Conservation (phyloP, 192 early-diverging fungal species). For the Backusella morwellensis region DNA sequence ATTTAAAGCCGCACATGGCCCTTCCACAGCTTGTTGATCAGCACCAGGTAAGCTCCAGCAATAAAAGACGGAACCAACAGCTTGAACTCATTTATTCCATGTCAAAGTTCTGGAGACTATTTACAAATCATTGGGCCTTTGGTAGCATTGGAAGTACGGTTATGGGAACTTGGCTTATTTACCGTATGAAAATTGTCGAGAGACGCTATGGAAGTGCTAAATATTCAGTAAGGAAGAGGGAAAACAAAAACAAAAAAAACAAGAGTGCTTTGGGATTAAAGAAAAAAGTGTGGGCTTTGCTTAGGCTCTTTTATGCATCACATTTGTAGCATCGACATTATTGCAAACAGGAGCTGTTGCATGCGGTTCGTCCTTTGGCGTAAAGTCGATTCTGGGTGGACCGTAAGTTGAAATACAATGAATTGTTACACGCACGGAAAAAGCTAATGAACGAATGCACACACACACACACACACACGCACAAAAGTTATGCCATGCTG, state of each 20-base stretch:
- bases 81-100: not conserved
- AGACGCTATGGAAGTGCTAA: constrained; percentile 59
- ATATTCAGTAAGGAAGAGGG: constrained; percentile 44
- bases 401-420: constrained; percentile 41
- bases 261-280: not conserved
- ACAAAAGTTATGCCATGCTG: constrained; percentile 43
- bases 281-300: not conserved
- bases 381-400: constrained; percentile 45
- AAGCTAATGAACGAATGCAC: not conserved
- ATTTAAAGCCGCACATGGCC: constrained; percentile 37
- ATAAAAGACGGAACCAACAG: not conserved
- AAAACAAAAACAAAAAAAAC: not conserved
- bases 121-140: constrained; percentile 51
- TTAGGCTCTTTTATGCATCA: constrained; percentile 50
- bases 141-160: constrained; percentile 47
- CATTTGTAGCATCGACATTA: constrained; percentile 48
- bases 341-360: constrained; percentile 45
- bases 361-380: constrained; percentile 36
- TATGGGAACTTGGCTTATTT: constrained; percentile 54
- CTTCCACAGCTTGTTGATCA: constrained; percentile 44
- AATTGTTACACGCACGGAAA: not conserved
- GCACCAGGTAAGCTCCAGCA: constrained; percentile 40
- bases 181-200: constrained; percentile 55
- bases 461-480: not conserved
- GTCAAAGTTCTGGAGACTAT: constrained; percentile 52